Evolutionary conservation across 108 stramenopile species (phyloP).

Genomic region (Skeletonema menzelii): DNA sequence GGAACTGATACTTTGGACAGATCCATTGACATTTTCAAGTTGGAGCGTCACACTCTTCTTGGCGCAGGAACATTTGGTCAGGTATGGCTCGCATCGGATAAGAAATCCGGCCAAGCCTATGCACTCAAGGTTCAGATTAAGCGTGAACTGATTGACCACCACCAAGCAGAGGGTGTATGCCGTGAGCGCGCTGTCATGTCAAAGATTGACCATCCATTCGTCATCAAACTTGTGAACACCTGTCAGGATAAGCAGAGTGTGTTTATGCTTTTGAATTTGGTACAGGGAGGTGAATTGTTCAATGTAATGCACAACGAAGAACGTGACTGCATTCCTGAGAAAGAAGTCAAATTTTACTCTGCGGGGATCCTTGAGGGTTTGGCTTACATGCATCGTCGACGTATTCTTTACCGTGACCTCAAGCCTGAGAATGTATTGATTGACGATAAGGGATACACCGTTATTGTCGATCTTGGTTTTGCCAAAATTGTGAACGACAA

Average conservation of each 20-base stretch:
- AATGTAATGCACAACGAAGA: slow-evolving; percentile 62
- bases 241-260: slow-evolving; percentile 71
- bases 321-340: slow-evolving; percentile 51
- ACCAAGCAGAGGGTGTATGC: slow-evolving; percentile 74
- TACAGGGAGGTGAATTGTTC: slow-evolving; percentile 89
- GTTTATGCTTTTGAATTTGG: slow-evolving; percentile 67
- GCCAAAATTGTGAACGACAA: slow-evolving; percentile 82
- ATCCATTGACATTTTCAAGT: slow-evolving; percentile 27
- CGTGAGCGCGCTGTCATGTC: slow-evolving; percentile 75
- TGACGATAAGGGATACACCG: slow-evolving; percentile 85
- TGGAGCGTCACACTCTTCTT: slow-evolving; percentile 56
- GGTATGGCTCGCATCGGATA: slow-evolving; percentile 76
- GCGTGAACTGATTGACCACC: slow-evolving; percentile 70
- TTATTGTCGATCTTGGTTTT: slow-evolving; percentile 92
- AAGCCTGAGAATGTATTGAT: slow-evolving; percentile 94
- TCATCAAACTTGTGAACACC: slow-evolving; percentile 82
- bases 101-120: slow-evolving; percentile 38
- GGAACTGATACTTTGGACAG: slow-evolving; percentile 24
- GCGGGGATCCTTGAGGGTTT: slow-evolving; percentile 71
- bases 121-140: slow-evolving; percentile 83
- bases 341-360: slow-evolving; percentile 64
- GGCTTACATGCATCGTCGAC: slow-evolving; percentile 76
- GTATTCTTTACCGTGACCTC: slow-evolving; percentile 82
- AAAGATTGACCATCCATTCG: slow-evolving; percentile 82
- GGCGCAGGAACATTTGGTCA: slow-evolving; percentile 91